Conservation (phyloP, 768 basidiomycete genomes). For the Tephrocybe rancida region DNA sequence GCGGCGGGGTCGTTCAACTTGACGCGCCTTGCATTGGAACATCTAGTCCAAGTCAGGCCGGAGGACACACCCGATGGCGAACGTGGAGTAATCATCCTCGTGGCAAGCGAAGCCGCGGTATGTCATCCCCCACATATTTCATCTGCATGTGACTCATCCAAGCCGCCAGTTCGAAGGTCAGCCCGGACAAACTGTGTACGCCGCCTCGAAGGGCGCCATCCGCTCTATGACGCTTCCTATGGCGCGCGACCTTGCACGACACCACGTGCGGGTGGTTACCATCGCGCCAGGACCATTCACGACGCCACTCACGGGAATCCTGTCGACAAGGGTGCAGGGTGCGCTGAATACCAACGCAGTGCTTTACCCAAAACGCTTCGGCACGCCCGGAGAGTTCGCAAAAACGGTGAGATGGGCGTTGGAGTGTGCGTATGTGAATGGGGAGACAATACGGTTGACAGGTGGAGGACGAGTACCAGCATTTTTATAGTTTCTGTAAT, state of each 20-base stretch:
- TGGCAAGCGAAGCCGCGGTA: conserved; percentile 57
- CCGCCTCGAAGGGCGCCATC: conserved; percentile 58
- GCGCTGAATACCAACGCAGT: conserved; percentile 39
- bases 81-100: conserved; percentile 58
- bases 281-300: conserved; percentile 58
- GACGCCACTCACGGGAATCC: conserved; percentile 42
- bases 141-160: not conserved
- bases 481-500: conserved; percentile 34
- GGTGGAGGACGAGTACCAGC: conserved; percentile 43
- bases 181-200: conserved; percentile 58
- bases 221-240: conserved; percentile 61
- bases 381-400: conserved; percentile 51
- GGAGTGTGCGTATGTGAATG: conserved; percentile 57
- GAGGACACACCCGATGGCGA: conserved; percentile 54
- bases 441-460: conserved; percentile 50
- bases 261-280: conserved; percentile 55
- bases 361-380: conserved; percentile 49
- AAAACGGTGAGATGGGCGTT: conserved; percentile 50
- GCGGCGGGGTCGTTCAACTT: conserved; percentile 63
- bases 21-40: conserved; percentile 52
- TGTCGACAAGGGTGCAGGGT: conserved; percentile 35
- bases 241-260: conserved; percentile 57
- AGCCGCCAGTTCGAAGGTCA: conserved; percentile 52
- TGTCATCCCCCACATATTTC: conserved; percentile 18
- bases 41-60: conserved; percentile 47